Conservation (phyloP, 805 yeast species). For the Candida chilensis region DNA sequence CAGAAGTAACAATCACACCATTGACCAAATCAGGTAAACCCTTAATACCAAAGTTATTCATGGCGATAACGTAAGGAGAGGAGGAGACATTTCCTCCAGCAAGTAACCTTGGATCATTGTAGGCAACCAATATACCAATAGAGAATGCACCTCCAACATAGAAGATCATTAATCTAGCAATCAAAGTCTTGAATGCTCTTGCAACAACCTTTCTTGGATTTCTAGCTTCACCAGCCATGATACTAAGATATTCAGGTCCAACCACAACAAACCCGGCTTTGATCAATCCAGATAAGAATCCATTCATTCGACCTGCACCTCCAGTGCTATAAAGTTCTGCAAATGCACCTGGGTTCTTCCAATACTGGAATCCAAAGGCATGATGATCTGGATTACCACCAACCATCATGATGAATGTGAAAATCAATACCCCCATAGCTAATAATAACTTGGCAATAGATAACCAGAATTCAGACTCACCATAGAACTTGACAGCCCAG, state of each 20-base stretch:
- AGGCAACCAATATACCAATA: conserved; percentile 26
- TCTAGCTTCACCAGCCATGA: conserved; percentile 33
- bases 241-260: conserved; percentile 34
- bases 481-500: conserved; percentile 38
- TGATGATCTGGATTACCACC: conserved; percentile 47
- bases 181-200: conserved; percentile 29
- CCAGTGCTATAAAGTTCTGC: conserved; percentile 27
- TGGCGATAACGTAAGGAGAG: conserved; percentile 79
- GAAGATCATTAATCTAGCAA: conserved; percentile 31
- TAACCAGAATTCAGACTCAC: conserved; percentile 41
- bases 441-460: conserved; percentile 36
- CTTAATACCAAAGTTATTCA: conserved; percentile 54
- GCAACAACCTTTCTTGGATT: conserved; percentile 31
- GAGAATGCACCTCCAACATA: conserved; percentile 33
- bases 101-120: conserved; percentile 18
- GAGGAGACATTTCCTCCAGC: conserved; percentile 34
- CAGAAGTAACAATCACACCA: conserved; percentile 64
- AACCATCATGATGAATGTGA: conserved; percentile 44
- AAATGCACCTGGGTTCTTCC: conserved; percentile 30
- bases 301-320: conserved; percentile 26
- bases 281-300: conserved; percentile 28
- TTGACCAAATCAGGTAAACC: conserved; percentile 73
- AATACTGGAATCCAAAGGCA: conserved; percentile 40
- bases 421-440: conserved; percentile 37
- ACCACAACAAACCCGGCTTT: conserved; percentile 28